phyloP scores from a whole-genome alignment of 2,329 filamentous ascomycete genomes.

The Tolypocladium nubicola region DNA sequence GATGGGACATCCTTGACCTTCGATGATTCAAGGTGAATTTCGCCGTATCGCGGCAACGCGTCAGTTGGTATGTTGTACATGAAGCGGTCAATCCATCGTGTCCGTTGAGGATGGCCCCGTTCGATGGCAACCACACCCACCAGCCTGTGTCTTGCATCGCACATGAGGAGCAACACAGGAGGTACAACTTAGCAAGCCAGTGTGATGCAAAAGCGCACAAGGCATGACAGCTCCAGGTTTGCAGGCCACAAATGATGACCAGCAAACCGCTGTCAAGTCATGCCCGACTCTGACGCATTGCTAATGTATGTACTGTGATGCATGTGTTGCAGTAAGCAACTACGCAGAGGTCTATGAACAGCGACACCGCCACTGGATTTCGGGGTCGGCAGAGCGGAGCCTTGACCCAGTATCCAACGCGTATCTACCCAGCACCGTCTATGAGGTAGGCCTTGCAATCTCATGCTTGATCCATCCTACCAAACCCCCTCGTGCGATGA shows the following conservation, averaged over 20 bases:
- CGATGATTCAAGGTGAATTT: background rate
- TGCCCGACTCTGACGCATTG: background rate
- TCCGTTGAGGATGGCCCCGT: background rate
- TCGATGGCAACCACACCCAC: background rate
- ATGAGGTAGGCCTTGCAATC: no score
- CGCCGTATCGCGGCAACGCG: no score
- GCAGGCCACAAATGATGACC: background rate
- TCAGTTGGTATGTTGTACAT: background rate
- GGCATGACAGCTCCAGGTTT: no score
- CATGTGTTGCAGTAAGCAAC: no score
- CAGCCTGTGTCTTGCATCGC: background rate
- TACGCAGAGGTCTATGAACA: no score
- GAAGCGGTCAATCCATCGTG: background rate
- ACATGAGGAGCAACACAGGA: background rate
- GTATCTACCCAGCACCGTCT: no score
- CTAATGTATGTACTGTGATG: background rate
- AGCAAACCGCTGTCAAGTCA: background rate
- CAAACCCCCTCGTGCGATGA: no score
- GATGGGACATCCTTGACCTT: background rate
- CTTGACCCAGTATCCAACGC: no score
- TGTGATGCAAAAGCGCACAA: no score
- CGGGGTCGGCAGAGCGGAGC: no score
- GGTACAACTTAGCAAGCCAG: background rate
- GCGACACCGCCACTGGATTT: no score
- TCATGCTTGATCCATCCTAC: no score